Conservation (phyloP, 1,284 basidiomycete species). For the Marasmius tenuissimus region DNA sequence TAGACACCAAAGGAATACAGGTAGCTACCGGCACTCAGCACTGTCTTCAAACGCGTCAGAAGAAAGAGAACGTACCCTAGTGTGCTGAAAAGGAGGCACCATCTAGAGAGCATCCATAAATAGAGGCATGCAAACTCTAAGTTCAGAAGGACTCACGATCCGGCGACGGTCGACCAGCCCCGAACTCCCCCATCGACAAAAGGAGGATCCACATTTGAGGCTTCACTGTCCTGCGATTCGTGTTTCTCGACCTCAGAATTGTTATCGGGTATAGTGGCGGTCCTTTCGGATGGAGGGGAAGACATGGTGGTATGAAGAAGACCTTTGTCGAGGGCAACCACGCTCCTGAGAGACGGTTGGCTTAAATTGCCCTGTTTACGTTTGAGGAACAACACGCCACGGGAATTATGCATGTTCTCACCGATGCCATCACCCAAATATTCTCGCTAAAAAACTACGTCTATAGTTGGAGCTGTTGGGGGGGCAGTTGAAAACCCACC, state of each 20-base stretch:
- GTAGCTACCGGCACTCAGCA: not conserved
- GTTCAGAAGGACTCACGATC: not conserved
- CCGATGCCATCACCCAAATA: too few relatives aligned
- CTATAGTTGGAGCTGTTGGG: too few relatives aligned
- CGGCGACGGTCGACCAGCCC: not conserved
- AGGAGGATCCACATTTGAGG: not conserved
- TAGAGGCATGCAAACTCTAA: not conserved
- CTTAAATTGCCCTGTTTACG: too few relatives aligned
- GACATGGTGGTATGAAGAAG: not conserved
- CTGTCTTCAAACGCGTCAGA: not conserved
- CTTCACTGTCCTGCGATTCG: not conserved
- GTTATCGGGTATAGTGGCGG: not conserved
- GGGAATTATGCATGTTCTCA: too few relatives aligned
- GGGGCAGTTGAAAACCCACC: too few relatives aligned
- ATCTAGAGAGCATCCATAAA: not conserved
- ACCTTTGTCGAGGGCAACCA: too few relatives aligned
- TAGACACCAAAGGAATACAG: constrained; percentile 1
- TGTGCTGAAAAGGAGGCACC: not conserved
- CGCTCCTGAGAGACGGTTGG: too few relatives aligned
- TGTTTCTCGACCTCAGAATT: not conserved
- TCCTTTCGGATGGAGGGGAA: not conserved
- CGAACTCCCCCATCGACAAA: not conserved
- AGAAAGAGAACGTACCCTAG: not conserved
- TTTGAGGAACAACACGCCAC: too few relatives aligned
- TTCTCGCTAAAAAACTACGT: too few relatives aligned